Evolutionary conservation across 2,329 filamentous ascomycete genomes (phyloP).

Genomic region (Diaporthe amygdali): DNA sequence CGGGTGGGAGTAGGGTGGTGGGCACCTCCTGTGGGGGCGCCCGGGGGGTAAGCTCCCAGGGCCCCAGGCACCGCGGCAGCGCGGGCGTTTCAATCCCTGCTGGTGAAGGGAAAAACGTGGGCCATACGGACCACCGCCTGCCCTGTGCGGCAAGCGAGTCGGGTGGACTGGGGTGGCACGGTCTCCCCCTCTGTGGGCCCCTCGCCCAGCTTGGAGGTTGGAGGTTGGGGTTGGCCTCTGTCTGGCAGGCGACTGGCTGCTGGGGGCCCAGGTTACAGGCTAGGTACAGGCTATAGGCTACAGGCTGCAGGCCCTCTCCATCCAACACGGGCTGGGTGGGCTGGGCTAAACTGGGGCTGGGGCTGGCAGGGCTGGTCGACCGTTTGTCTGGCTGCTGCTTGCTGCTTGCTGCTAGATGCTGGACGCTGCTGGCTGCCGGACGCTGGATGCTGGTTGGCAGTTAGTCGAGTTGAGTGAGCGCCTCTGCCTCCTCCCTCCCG

Average conservation of each 20-base stretch:
- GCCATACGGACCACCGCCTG: background rate
- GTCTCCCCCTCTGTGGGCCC: background rate
- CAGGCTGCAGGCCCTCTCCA: no score
- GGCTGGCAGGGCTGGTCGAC: background rate
- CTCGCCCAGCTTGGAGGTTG: background rate
- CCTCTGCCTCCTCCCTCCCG: background rate
- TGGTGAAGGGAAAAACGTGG: background rate
- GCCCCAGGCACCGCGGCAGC: background rate
- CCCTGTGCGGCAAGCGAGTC: slow-evolving; percentile 1
- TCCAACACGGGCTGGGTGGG: no score
- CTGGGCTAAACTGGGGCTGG: background rate
- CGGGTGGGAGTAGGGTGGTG: background rate
- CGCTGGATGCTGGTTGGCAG: no score
- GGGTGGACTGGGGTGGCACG: background rate
- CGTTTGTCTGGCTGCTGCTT: background rate
- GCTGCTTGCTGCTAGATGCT: background rate
- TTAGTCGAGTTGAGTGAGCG: background rate
- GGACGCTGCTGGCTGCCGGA: background rate
- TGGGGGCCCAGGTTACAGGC: no score
- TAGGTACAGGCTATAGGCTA: no score
- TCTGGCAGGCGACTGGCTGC: background rate
- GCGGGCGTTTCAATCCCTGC: background rate
- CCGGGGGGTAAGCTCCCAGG: background rate
- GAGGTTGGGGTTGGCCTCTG: background rate
- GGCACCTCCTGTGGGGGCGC: background rate